Evolutionary conservation across 192 early-diverging fungal genomes (phyloP), one percentile per base, ranked within the genome.

Genomic region (Phycomyces nitens): DNA sequence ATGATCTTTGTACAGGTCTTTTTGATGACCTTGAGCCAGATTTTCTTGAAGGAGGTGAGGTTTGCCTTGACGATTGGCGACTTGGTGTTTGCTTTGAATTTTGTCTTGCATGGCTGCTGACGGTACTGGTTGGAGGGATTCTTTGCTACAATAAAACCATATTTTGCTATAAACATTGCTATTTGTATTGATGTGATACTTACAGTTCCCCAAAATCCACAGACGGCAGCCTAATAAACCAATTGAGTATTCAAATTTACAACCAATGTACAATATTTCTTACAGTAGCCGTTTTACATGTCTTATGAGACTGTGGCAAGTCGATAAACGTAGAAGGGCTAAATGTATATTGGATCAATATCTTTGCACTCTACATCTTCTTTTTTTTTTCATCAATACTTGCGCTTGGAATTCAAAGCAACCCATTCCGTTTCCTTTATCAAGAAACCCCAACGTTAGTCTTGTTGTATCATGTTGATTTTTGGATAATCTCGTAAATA

Each of bases 341-440:
- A 57, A 23, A 49, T 4, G 12, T 14, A 23, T 15, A 52, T 16
- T 24, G 49, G 16, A 9, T 27, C 49, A n/a, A 27, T 7, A 7
- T 7, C 7, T 7, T 34, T 7, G 7, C 2, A 7, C 2, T 34
- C 2, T 34, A 34, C 29, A 34, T 50, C 2, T 50, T 50, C 4
- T 5, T 22, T 22, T 10, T 50, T 0, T 39, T 56, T 56, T 44
- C 1, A 44, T 15, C 16, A 34, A 1, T 16, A 49, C 55, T 44
- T 64, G 56, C 63, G 16, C 20, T 57, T 56, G 20, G 14, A 65
- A 24, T 57, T 65, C n/a, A 39, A 65, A 23, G 38, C 64, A 65
- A 26, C 64, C 64, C 16, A 65, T 26, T 14, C 64, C 64, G 34
- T 18, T 57, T 3, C 41, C 63, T 64, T 40, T 62, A 20, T n/a